Base-by-base conservation (phyloP, 495 filamentous ascomycete genomes). In the Polyplosphaeria fusca region DNA sequence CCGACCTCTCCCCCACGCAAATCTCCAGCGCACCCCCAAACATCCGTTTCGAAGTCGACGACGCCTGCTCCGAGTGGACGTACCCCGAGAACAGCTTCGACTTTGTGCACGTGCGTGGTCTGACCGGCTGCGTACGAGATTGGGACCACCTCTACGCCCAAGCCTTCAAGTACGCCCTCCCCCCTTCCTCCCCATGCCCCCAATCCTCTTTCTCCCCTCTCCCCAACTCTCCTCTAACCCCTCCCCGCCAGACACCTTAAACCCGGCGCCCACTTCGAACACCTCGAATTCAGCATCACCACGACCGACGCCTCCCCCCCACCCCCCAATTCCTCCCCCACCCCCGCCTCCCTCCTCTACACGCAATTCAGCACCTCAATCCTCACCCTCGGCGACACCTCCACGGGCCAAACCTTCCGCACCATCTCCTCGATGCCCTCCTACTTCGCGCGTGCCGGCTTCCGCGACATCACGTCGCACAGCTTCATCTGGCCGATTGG, bases 41-140 rank as follows among this genome's bases (percentile, higher is more conserved):
- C 45, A 43, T 68, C 37, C 47, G 56, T 25, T 68, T 66, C 52
- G 66, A 70, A 52, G 47, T 66, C 46, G 66, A 70, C 51, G 67
- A 68, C 42, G 45, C 44, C 1, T 18, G 22, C 46, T 46, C 42
- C 27, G 55, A 63, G 26, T 68, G 67, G 66, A 57, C 51, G 4
- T 68, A 62, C 39, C 58, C 63, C 1, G 42, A 55, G 16, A 27
- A 60, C 20, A 38, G 16, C 28, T 67, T 67, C 47, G 60, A 67
- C 47, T 62, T 64, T 32, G 54, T 68, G 25, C 64, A 68, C 38
- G 41, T 67, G 37, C 60, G 66, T n/a, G 39, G 55, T 5, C 22
- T 68, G 22, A 52, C 45, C 2, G 65, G 65, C 3, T 50, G 54
- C 39, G 50, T 68, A 16, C 5, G 13, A 12, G 58, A 65, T 35